phyloP scores from a whole-genome alignment of 345 rosid species.

The Jatropha curcas region DNA sequence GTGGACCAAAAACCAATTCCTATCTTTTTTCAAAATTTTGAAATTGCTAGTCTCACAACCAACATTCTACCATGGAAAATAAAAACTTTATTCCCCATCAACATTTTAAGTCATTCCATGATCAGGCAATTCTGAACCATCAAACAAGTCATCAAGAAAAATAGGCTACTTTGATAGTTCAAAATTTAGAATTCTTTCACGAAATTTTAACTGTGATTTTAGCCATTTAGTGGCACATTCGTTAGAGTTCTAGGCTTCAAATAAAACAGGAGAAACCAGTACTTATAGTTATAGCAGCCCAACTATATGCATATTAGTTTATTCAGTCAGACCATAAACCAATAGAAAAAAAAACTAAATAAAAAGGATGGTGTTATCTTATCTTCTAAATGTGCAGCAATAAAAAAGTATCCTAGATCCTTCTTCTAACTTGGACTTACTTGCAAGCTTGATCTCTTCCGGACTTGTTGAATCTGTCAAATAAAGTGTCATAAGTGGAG shows the following conservation, averaged over 20 bases:
- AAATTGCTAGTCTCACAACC: not conserved
- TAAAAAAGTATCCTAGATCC: not conserved
- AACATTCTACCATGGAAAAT: not conserved
- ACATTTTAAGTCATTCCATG: not conserved
- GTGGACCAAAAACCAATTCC: no score
- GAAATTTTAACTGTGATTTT: no score
- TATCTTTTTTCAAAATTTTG: no score
- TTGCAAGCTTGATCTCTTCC: slow-evolving; percentile 84
- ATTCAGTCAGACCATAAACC: not conserved
- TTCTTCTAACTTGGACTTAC: slow-evolving; percentile 40
- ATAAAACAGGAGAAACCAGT: no score
- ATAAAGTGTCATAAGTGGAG: slow-evolving; percentile 93
- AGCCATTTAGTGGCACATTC: no score
- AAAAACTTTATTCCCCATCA: not conserved
- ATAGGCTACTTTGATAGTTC: no score
- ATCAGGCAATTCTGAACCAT: no score
- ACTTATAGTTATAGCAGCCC: not conserved
- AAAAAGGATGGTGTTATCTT: no score
- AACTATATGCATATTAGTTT: not conserved
- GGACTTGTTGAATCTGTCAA: slow-evolving; percentile 85
- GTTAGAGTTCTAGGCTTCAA: no score
- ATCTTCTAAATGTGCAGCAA: not conserved
- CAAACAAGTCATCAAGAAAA: no score
- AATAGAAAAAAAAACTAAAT: not conserved
- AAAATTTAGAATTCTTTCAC: no score